Base-by-base conservation (phyloP, 768 basidiomycete species). In the Omphalotus guepiniiformis region DNA sequence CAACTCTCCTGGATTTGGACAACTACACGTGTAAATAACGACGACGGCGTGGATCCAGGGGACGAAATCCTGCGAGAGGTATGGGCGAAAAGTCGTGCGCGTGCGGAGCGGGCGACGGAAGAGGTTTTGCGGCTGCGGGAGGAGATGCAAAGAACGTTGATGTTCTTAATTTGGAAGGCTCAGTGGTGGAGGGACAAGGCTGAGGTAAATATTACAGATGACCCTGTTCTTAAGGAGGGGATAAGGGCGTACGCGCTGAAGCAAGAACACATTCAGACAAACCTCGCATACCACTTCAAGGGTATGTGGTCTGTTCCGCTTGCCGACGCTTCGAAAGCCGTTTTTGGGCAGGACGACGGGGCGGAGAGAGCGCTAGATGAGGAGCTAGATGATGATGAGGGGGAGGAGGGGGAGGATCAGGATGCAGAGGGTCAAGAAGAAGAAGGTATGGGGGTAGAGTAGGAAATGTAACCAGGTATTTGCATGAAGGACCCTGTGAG, bases 51-150 rank as follows among this genome's bases (percentile, higher is more conserved):
- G n/a, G 30, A 32, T n/a, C 9, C 9, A n/a, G 30, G 30, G 9
- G n/a, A 32, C 42, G 15, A 48, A 51, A 11, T 67, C 54, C 18
- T 60, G 11, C 32, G 28, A 2, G 47, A 55, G 3, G 60, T 60
- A 40, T 64, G 60, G 60, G 54, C 58, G 21, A 60, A 56, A 36
- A 55, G 59, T 26, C 45, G 50, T 9, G 59, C 56, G 9, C 46
- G 54, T 13, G 51, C 47, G 0, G n/a, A 37, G 2, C 53, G 52
- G 11, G 59, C 59, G 38, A 35, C 18, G 2, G 63, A 65, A 26
- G 62, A 65, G 29, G 58, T 62, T 12, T 27, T 50, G 3, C 35
- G 61, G 2, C 39, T 65, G 11, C n/a, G 30, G 3, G 60, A 64
- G 38, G 62, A 64, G 37, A 64, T 63, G 60, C 26, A 52, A 4